Evolutionary conservation across 176 grass and related monocot species (phyloP).

Genomic region (Ensete glaucum): DNA sequence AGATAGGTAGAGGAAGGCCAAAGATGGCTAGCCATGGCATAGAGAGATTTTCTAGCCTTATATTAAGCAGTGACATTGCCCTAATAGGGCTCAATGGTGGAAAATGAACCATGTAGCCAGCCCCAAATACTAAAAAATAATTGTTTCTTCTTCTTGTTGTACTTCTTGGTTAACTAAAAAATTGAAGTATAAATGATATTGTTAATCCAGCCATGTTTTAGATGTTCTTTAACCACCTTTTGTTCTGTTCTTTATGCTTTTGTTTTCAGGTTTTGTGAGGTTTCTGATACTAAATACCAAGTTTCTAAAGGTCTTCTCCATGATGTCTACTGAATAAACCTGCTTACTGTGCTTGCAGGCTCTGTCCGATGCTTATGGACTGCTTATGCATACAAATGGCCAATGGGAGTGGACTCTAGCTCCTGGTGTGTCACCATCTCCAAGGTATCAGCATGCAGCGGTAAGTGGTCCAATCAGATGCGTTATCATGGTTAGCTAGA

Average conservation of each 20-base stretch:
- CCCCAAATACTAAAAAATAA: too few species aligned
- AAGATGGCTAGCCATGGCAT: too few species aligned
- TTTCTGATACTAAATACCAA: background rate
- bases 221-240: background rate
- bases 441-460: constrained; percentile 96
- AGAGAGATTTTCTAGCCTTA: too few species aligned
- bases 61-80: too few species aligned
- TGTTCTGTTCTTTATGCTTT: background rate
- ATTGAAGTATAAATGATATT: background rate
- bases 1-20: too few species aligned
- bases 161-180: too few species aligned
- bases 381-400: constrained; percentile 97
- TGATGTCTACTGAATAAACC: background rate
- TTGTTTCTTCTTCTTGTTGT: too few species aligned
- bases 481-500: background rate
- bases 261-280: background rate
- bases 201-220: background rate
- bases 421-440: constrained; percentile 90
- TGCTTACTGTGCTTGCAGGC: constrained; percentile 47
- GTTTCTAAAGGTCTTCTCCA: background rate
- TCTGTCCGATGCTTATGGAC: constrained; percentile 89
- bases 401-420: constrained; percentile 99
- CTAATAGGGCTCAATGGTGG: too few species aligned
- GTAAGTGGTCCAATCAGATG: constrained; percentile 36
- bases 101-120: background rate